Percentiles rank a stretch among this genome's conserved stretches.
phyloP scores from a whole-genome alignment of 208 protist genomes.

The Angomonas desouzai region DNA sequence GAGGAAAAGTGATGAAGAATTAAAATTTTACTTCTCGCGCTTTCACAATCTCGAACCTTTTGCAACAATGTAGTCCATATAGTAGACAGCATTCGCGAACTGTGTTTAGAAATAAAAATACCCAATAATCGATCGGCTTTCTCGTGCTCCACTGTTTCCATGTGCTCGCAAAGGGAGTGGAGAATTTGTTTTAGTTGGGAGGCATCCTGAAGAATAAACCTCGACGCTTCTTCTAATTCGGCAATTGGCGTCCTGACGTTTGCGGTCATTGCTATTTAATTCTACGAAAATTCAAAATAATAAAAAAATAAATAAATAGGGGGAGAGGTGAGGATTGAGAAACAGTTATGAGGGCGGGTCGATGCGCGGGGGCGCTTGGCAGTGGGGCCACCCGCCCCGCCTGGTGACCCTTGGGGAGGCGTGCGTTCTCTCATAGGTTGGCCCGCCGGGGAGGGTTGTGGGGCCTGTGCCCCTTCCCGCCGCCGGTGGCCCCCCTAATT shows the following conservation, averaged over 20 bases:
- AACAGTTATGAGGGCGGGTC: too few species aligned
- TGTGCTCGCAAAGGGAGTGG: neutral
- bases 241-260: neutral
- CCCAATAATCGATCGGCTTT: neutral
- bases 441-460: too few species aligned
- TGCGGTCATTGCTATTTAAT: neutral
- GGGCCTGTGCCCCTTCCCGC: too few species aligned
- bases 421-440: too few species aligned
- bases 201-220: neutral
- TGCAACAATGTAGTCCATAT: neutral
- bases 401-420: too few species aligned
- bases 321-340: too few species aligned
- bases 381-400: too few species aligned
- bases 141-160: neutral
- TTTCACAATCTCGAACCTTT: neutral
- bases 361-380: too few species aligned
- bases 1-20: slow-evolving; percentile 6
- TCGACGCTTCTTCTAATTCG: neutral
- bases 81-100: neutral
- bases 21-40: neutral
- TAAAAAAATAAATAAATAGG: too few species aligned
- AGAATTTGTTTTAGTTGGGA: neutral
- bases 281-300: neutral
- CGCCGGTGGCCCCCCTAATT: too few species aligned
- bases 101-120: neutral